Evolutionary conservation across 345 rosid genomes (phyloP), one percentile per base, ranked within the genome.

Genomic region (Psidium friedrichsthalianum): DNA sequence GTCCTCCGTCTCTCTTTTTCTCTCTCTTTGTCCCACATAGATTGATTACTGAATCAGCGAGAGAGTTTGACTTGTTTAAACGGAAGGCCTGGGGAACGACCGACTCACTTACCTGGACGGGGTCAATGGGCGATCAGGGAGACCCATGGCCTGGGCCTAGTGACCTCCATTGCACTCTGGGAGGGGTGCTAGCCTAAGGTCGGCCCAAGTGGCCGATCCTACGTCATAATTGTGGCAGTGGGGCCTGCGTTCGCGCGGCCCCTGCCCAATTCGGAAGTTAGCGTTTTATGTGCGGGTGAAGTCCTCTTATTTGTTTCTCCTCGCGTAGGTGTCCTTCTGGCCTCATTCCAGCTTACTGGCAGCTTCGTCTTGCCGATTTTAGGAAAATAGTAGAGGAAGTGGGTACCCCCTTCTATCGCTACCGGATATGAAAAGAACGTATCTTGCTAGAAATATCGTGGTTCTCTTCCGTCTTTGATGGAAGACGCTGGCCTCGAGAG

Each of bases 151-250:
- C 83, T 86, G 86, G 88, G 59, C 47, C 21, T 14, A 29, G 89
- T 84, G 89, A 36, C 86, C 51, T 86, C 56, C 87, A 88, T 85
- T 85, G 89, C 87, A 88, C 86, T 2, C 0, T 0, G 86, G 89
- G 74, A 51, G 14, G 87, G 86, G 87, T 51, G 84, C 86, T 56
- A 74, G 42, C 32, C 29, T 51, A 51, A 81, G 82, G 61, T 85
- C 40, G 59, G n/a, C 56, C 83, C 83, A 51, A 51, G 56, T 7
- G 83, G 83, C 2, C 36, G 36, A 36, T 2, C 76, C 76, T 64
- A 69, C 78, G 78, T 64, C 78, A 64, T 64, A 64, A 64, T 64
- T 64, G 78, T 64, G 47, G 44, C 44, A 64, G 78, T 1, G 76
- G 76, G 76, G 76, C 76, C 76, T 64, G 76, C 76, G 76, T 64